Evolutionary conservation across 805 yeast species (phyloP), one percentile per base, ranked within the genome.

Genomic region (Metschnikowia cerradonensis): DNA sequence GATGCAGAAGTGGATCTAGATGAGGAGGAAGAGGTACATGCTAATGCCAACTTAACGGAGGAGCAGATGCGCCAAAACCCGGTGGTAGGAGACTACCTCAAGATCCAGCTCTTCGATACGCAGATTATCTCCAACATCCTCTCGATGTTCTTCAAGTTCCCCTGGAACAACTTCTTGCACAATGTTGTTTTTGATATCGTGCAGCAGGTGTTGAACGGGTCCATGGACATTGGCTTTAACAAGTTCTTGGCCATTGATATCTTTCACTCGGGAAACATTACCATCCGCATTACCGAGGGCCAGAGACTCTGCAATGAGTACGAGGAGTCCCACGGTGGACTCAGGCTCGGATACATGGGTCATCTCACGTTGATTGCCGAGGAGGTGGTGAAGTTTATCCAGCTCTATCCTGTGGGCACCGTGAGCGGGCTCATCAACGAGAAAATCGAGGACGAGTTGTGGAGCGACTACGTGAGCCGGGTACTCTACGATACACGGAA

Each of bases 401-500:
- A 64, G 41, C 58, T 64, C 26, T 63, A 84, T 23, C 78, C 78
- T 0, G 60, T 67, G 23, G 65, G 62, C 49, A 65, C 72, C 4
- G 57, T 73, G 17, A 71, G 76, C 52, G 67, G 65, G 26, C 59
- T 67, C 17, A 71, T 73, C 45, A 75, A 73, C 55, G 59, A 52
- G 20, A 71, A 70, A 50, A 65, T 73, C 31, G 70, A 70, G 50
- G 73, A 71, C 51, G 67, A 63, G 19, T 80, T 76, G 11, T 91
- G 98, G 98, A 82, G 81, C 47, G 77, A 81, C 43, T 94, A 92
- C 66, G 96, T 90, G 7, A 85, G 84, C 52, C 84, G 86, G 52
- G 85, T 90, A 0, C 74, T 94, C 54, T 88, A 86, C 54, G 96
- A 89, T 60, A 90, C 96, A 2, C 79, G 99, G 57, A 96, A 90